phyloP scores from a whole-genome alignment of 495 filamentous ascomycete species.

The Neohortaea acidophila region DNA sequence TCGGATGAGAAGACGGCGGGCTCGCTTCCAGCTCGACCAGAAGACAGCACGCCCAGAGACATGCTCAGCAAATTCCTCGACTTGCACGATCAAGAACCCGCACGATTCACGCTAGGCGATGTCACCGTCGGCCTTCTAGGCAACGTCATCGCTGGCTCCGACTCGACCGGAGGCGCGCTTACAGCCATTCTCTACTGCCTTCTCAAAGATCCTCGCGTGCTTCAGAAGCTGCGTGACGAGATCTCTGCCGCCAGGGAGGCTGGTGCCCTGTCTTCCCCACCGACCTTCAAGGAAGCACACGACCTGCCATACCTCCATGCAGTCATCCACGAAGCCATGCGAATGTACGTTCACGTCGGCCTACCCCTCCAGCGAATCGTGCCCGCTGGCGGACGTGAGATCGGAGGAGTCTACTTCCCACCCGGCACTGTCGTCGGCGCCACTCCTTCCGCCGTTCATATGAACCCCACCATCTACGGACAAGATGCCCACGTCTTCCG shows the following conservation, averaged over 20 bases:
- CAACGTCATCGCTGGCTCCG: slow-evolving; percentile 16
- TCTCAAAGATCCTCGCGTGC: background rate
- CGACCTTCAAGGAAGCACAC: slow-evolving; percentile 6
- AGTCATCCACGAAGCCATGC: slow-evolving; percentile 13
- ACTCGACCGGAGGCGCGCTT: slow-evolving; percentile 13
- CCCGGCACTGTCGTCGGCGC: slow-evolving; percentile 16
- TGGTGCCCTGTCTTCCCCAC: slow-evolving; percentile 1
- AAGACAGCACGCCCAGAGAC: slow-evolving; percentile 1
- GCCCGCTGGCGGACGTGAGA: slow-evolving; percentile 7
- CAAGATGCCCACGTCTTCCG: slow-evolving; percentile 9
- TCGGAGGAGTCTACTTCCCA: slow-evolving; percentile 8
- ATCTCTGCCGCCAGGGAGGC: background rate
- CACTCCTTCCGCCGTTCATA: background rate
- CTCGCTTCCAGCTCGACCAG: background rate
- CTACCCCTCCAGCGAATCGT: slow-evolving; percentile 7
- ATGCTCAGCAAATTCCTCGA: slow-evolving; percentile 3
- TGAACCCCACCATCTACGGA: slow-evolving; percentile 5
- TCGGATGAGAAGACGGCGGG: background rate
- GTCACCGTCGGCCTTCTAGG: slow-evolving; percentile 7
- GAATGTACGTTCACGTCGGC: slow-evolving; percentile 10
- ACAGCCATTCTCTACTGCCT: slow-evolving; percentile 10
- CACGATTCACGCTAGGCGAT: slow-evolving; percentile 5
- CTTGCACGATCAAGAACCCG: background rate
- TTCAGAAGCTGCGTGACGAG: slow-evolving; percentile 8
- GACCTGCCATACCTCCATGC: slow-evolving; percentile 15